Percentiles rank a stretch among this genome's conserved stretches.
Conservation (phyloP, 805 yeast species). For the baker's yeast (Saccharomyces cerevisiae) region DNA sequence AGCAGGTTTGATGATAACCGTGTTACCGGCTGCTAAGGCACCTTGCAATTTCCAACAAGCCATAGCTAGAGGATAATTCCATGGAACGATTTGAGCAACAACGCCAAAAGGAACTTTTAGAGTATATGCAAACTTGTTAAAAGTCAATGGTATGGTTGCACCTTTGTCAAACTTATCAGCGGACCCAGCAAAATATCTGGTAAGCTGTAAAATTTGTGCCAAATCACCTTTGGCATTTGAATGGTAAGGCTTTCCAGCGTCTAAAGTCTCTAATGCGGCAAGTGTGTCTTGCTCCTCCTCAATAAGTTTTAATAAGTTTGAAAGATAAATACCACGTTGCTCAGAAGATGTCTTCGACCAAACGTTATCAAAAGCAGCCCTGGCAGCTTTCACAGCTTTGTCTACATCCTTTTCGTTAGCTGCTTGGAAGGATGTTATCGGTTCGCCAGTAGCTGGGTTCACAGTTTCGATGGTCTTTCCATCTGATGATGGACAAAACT, state of each 20-base stretch:
- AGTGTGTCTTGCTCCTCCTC: conserved; percentile 38
- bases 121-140: conserved; percentile 43
- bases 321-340: conserved; percentile 35
- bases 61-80: conserved; percentile 43
- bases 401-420: conserved; percentile 43
- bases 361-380: conserved; percentile 34
- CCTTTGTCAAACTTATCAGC: conserved; percentile 56
- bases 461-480: conserved; percentile 36
- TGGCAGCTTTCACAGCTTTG: conserved; percentile 43
- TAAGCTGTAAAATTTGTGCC: conserved; percentile 43
- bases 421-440: conserved; percentile 39
- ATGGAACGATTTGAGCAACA: conserved; percentile 40
- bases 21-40: conserved; percentile 45
- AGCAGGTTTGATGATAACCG: conserved; percentile 37
- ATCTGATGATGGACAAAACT: conserved; percentile 35
- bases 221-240: conserved; percentile 50
- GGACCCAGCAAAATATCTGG: conserved; percentile 60
- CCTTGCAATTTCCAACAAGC: conserved; percentile 40
- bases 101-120: conserved; percentile 43
- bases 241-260: conserved; percentile 46
- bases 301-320: conserved; percentile 40
- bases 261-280: conserved; percentile 48
- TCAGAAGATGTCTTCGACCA: conserved; percentile 42
- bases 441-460: conserved; percentile 44
- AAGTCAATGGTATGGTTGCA: conserved; percentile 49